Evolutionary conservation across 2,329 filamentous ascomycete genomes (phyloP).

Genomic region (Teratosphaeria gauchensis): DNA sequence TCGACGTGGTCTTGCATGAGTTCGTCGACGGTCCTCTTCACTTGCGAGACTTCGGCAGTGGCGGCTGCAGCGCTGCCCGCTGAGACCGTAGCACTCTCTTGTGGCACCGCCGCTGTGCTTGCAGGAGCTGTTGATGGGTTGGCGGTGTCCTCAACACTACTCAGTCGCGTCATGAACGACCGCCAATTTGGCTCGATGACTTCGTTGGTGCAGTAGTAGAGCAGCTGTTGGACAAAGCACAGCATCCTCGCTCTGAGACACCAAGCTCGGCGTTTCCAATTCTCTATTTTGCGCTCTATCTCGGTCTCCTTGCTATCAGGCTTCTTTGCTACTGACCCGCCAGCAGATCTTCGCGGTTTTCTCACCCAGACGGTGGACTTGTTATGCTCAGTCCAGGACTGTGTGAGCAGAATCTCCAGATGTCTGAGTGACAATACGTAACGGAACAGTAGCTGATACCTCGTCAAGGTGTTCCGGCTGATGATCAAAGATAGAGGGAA

Average conservation of each 20-base stretch:
- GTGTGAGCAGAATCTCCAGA: slow-evolving; percentile 76
- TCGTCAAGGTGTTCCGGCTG: slow-evolving; percentile 89
- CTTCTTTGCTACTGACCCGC: background rate
- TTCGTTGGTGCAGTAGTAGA: slow-evolving; percentile 95
- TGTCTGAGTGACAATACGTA: slow-evolving; percentile 85
- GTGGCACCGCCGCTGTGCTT: background rate
- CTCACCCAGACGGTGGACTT: slow-evolving; percentile 75
- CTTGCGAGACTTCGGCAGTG: slow-evolving; percentile 4
- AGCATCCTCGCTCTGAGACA: slow-evolving; percentile 89
- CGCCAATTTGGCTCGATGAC: slow-evolving; percentile 98
- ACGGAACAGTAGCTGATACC: slow-evolving; percentile 92
- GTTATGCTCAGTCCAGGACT: slow-evolving; percentile 83
- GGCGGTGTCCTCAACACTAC: background rate
- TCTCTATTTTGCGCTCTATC: slow-evolving; percentile 62
- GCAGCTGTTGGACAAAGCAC: slow-evolving; percentile 89
- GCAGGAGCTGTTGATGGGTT: background rate
- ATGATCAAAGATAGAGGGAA: slow-evolving; percentile 95
- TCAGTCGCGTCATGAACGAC: slow-evolving; percentile 75
- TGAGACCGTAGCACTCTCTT: background rate
- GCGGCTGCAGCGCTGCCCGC: slow-evolving; percentile 30
- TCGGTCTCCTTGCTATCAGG: slow-evolving; percentile 5
- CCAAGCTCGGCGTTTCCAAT: slow-evolving; percentile 90
- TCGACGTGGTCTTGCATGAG: slow-evolving; percentile 99
- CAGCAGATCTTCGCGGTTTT: slow-evolving; percentile 10
- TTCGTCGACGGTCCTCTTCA: slow-evolving; percentile 78